These are phyloP conservation scores for Geosmithia morbida DNA, from an alignment of 2,329 filamentous ascomycete species.

Conservation along the genomic window DNA sequence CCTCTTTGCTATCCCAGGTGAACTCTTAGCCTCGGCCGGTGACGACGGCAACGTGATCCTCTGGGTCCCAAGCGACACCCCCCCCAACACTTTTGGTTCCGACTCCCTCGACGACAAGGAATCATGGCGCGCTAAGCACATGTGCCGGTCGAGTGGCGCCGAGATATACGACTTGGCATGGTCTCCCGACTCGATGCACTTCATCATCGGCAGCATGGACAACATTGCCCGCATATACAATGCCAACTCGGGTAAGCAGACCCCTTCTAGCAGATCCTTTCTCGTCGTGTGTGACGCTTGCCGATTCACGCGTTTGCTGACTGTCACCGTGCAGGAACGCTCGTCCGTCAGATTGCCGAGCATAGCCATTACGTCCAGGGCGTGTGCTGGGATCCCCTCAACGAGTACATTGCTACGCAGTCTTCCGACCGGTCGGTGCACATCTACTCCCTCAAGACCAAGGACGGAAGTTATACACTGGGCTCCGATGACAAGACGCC, in stretches of 20 bases:
- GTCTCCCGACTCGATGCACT: slow-evolving; percentile 93
- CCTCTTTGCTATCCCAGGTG: slow-evolving; percentile 39
- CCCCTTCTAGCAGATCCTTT: not conserved
- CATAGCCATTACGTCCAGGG: slow-evolving; percentile 98
- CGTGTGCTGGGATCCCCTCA: slow-evolving; percentile 94
- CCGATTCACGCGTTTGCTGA: not conserved
- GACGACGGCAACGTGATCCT: slow-evolving; percentile 95
- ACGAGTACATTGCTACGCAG: slow-evolving; percentile 96
- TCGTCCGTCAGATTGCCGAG: slow-evolving; percentile 88
- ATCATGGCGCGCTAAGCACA: slow-evolving; percentile 91
- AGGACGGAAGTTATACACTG: slow-evolving; percentile 88
- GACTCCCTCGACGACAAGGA: slow-evolving; percentile 88
- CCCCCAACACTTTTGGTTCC: slow-evolving; percentile 59
- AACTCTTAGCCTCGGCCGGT: slow-evolving; percentile 85
- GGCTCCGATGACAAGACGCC: slow-evolving; percentile 51
- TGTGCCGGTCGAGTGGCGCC: slow-evolving; percentile 88
- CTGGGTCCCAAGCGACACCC: slow-evolving; percentile 79
- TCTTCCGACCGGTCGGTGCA: slow-evolving; percentile 97
- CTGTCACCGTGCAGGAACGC: slow-evolving; percentile 24
- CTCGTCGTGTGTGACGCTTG: not conserved
- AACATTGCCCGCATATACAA: slow-evolving; percentile 97
- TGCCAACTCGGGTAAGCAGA: slow-evolving; percentile 63
- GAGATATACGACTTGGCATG: slow-evolving; percentile 98
- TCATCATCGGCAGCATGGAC: slow-evolving; percentile 99
- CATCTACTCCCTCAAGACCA: slow-evolving; percentile 91